These are phyloP conservation scores for Flaveria brownii DNA, from an alignment of 129 eudicot genomes.

Conservation along the genomic window DNA sequence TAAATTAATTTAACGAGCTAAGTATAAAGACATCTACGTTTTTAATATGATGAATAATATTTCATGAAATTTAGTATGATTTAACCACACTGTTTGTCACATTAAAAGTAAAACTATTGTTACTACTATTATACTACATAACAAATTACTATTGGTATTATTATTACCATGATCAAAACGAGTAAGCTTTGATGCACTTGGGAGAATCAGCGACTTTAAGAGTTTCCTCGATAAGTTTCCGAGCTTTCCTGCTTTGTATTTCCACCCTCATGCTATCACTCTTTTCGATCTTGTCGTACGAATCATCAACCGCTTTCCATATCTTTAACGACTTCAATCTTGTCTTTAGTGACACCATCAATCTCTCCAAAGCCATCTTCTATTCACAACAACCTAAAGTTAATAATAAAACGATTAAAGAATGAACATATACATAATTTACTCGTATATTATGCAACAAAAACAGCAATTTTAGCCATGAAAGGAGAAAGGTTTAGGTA, in stretches of 20 bases:
- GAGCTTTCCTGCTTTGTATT: slow-evolving; percentile 54
- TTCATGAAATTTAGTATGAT: neutral
- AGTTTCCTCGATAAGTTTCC: slow-evolving; percentile 53
- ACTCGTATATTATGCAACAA: neutral
- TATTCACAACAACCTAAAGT: neutral
- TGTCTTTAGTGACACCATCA: slow-evolving; percentile 42
- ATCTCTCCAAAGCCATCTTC: slow-evolving; percentile 46
- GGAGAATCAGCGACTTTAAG: slow-evolving; percentile 62
- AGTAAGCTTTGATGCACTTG: slow-evolving; percentile 38
- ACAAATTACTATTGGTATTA: neutral
- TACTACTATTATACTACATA: neutral
- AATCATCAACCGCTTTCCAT: slow-evolving; percentile 34
- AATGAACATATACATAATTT: neutral
- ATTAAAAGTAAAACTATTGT: neutral
- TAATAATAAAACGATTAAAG: neutral
- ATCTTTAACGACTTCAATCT: slow-evolving; percentile 39
- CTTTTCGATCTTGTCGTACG: slow-evolving; percentile 57
- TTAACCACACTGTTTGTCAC: too few relatives aligned
- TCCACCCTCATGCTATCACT: slow-evolving; percentile 69
- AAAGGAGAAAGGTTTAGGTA: neutral
- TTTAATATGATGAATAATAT: neutral
- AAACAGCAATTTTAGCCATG: neutral
- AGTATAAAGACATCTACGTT: neutral
- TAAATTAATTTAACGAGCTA: neutral
- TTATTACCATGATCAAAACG: slow-evolving; percentile 24